Base-by-base conservation (phyloP, 768 basidiomycete species). In the Kwoniella bestiolae region DNA sequence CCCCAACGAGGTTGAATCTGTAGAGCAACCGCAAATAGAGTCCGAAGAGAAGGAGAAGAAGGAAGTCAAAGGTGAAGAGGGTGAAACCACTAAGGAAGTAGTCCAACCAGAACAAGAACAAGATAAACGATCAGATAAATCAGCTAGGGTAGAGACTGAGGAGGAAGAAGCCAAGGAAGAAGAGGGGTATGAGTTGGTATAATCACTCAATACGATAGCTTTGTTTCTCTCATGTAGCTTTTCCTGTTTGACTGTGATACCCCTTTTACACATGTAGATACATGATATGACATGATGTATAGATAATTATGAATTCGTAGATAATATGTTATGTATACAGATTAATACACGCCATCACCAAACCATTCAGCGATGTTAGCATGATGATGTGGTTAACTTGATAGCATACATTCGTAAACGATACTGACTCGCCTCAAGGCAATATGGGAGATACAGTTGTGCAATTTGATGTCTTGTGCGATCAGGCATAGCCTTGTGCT, bases 121-220 rank as follows among this genome's bases (percentile, higher is more conserved):
- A 25, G 59, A 66, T 25, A 50, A 41, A 29, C 29, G 49, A 34
- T 45, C 49, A 2, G 65, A 66, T 9, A 51, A 50, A 8, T 58
- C 56, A 34, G 57, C 56, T 28, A 60, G 12, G 44, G 59, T 60
- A 6, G 51, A 66, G 52, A 56, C 52, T 28, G 63, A 38, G 21
- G 51, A 56, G 14, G 56, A 64, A 45, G 58, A 60, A 46, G 46
- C 35, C 44, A 66, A n/a, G n/a, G n/a, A 66, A 59, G 65, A 66
- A 49, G 66, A 67, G 23, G 66, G 66, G 8, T 67, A 67, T 28
- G 66, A 67, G 41, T 29, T 67, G 26, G 11, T 67, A 11, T 66
- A 32, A 52, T n/a, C n/a, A n/a, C n/a, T n/a, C n/a, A n/a, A n/a
- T n/a, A n/a, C n/a, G n/a, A n/a, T n/a, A n/a, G n/a, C n/a, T n/a